Evolutionary conservation across 2,329 filamentous ascomycete genomes (phyloP).

Genomic region (Trichoderma asperellum): DNA sequence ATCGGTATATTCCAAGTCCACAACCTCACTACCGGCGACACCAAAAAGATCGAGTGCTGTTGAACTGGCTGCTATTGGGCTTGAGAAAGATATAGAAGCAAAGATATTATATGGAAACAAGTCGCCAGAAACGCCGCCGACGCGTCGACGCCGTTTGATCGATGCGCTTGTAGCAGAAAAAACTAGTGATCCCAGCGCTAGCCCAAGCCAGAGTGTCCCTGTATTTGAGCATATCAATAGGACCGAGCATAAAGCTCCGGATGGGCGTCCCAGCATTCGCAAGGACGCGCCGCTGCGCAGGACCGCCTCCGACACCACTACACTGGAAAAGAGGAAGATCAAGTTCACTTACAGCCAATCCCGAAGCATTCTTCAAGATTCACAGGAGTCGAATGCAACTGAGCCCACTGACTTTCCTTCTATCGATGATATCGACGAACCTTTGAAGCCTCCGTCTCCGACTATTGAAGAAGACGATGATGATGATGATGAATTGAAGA

Average conservation of each 20-base stretch:
- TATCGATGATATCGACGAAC: constrained; percentile 33
- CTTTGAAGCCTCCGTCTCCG: constrained; percentile 34
- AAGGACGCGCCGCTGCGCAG: constrained; percentile 33
- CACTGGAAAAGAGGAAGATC: constrained; percentile 40
- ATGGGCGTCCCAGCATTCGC: constrained; percentile 25
- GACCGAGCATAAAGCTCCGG: constrained; percentile 12
- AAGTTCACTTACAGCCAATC: constrained; percentile 45
- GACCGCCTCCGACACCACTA: constrained; percentile 35
- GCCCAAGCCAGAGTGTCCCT: neutral
- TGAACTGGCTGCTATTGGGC: neutral
- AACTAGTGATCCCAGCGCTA: neutral
- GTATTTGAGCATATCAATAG: neutral
- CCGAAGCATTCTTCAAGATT: constrained; percentile 38
- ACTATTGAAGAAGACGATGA: constrained; percentile 43
- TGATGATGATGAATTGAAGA: constrained; percentile 45
- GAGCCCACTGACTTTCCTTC: constrained; percentile 27
- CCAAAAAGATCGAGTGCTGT: neutral
- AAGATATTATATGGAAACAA: neutral
- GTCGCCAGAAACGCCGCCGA: constrained; percentile 5
- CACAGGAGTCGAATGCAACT: constrained; percentile 36
- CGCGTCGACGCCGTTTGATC: constrained; percentile 26
- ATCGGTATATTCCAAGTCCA: neutral
- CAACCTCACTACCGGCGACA: neutral
- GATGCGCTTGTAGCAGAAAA: constrained; percentile 28
- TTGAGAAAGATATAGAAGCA: neutral